Evolutionary conservation across 306 rosid species (phyloP).

Genomic region (Pueraria montana): DNA sequence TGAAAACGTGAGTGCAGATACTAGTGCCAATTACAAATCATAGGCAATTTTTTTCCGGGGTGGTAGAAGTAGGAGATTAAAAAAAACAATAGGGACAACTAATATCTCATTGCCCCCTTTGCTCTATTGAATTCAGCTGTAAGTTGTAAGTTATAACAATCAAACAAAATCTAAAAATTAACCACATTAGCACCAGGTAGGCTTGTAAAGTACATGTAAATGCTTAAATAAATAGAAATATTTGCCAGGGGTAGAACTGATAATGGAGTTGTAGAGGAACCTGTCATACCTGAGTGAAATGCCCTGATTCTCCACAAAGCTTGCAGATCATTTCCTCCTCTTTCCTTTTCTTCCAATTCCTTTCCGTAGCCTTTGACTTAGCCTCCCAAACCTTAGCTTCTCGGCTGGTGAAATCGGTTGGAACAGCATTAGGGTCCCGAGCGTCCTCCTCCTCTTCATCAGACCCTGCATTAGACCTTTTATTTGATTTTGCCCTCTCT

Average conservation of each 20-base stretch:
- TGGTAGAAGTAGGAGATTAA: too few relatives aligned
- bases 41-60: not conserved
- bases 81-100: not conserved
- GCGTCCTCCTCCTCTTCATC: slow-evolving; percentile 88
- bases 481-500: slow-evolving; percentile 67
- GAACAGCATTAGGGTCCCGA: slow-evolving; percentile 95
- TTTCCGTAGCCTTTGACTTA: slow-evolving; percentile 97
- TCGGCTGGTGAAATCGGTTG: slow-evolving; percentile 97
- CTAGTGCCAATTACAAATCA: slow-evolving; percentile 22
- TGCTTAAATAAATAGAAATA: not conserved
- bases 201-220: not conserved
- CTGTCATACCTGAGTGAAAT: slow-evolving; percentile 89
- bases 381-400: slow-evolving; percentile 99
- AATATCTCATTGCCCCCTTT: slow-evolving; percentile 8
- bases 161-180: not conserved
- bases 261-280: slow-evolving; percentile 13
- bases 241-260: slow-evolving; percentile 6
- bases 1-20: not conserved
- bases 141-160: not conserved
- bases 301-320: slow-evolving; percentile 96
- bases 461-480: slow-evolving; percentile 84
- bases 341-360: slow-evolving; percentile 99
- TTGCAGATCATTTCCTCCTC: slow-evolving; percentile 99
- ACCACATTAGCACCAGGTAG: slow-evolving; percentile 17
- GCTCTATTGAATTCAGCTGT: not conserved